Percentiles rank a stretch among this genome's conserved stretches.
Evolutionary conservation across 306 rosid species (phyloP).

Genomic region (Fragaria vesca): DNA sequence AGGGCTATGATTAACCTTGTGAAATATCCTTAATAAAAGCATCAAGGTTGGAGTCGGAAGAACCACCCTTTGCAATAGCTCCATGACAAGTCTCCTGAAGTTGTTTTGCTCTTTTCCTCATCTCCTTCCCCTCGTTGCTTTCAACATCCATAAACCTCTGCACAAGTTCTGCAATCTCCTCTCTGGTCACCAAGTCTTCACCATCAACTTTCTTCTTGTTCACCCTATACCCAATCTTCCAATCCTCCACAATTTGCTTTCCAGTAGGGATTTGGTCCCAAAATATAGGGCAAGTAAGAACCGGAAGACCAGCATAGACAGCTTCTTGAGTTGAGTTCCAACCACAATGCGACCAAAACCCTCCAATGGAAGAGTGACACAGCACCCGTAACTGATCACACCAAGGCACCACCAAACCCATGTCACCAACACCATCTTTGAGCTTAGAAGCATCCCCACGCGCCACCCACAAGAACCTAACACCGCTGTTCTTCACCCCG

Average conservation of each 20-base stretch:
- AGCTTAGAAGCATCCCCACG: constrained; percentile 29
- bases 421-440: constrained; percentile 25
- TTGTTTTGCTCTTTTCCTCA: constrained; percentile 23
- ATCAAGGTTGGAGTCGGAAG: constrained; percentile 27
- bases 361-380: constrained; percentile 38
- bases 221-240: constrained; percentile 45
- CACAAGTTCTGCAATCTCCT: constrained; percentile 30
- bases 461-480: constrained; percentile 28
- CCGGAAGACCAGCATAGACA: constrained; percentile 36
- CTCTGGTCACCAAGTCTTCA: constrained; percentile 21
- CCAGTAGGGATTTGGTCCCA: constrained; percentile 42
- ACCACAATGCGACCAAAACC: constrained; percentile 56
- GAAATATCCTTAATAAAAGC: constrained; percentile 29
- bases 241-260: constrained; percentile 44
- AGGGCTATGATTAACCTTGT: neutral
- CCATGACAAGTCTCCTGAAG: constrained; percentile 14
- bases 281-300: constrained; percentile 37
- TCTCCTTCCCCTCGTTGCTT: constrained; percentile 3
- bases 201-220: constrained; percentile 6
- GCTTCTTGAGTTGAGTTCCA: constrained; percentile 56
- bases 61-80: constrained; percentile 42
- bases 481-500: constrained; percentile 29
- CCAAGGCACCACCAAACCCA: constrained; percentile 40
- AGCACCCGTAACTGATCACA: constrained; percentile 56
- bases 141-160: constrained; percentile 34